Conservation (phyloP, 1,284 basidiomycete species). For the Psilocybe mexicana region DNA sequence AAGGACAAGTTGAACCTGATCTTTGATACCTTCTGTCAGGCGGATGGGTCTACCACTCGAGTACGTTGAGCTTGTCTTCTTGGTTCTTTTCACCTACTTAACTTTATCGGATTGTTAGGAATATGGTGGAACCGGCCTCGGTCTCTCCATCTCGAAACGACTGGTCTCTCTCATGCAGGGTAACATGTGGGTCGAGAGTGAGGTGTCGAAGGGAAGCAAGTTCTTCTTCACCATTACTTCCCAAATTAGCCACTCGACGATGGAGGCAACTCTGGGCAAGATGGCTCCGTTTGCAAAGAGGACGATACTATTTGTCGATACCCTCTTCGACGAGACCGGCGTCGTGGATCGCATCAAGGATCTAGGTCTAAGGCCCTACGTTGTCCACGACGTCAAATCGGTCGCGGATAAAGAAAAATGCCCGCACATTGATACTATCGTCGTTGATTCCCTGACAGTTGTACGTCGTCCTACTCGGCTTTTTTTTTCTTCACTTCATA, state of each 20-base stretch:
- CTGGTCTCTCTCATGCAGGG: conserved; percentile 98
- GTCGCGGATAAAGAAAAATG: conserved; percentile 81
- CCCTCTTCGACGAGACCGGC: conserved; percentile 73
- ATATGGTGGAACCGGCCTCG: conserved; percentile 97
- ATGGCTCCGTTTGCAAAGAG: conserved; percentile 79
- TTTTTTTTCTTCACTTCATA: conserved; percentile 7
- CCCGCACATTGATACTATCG: conserved; percentile 93
- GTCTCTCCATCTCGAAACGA: conserved; percentile 93
- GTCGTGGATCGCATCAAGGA: conserved; percentile 81
- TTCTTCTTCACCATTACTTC: conserved; percentile 97
- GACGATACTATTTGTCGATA: conserved; percentile 90
- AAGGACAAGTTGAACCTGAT: conserved; percentile 98
- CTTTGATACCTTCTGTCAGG: conserved; percentile 99
- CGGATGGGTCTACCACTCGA: conserved; percentile 91
- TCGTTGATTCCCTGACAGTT: conserved; percentile 85
- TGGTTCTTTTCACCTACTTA: conserved; percentile 6
- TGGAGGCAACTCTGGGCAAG: conserved; percentile 73
- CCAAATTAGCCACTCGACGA: conserved; percentile 75
- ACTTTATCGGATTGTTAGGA: conserved; percentile 52
- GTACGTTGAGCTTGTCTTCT: conserved; percentile 40
- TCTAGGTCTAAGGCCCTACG: conserved; percentile 81
- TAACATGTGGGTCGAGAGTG: conserved; percentile 97
- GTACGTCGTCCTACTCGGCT: conserved; percentile 49
- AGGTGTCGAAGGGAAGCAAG: conserved; percentile 88
- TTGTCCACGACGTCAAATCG: conserved; percentile 77